Conservation (phyloP, 345 rosid species). For the Citrus unshiu region DNA sequence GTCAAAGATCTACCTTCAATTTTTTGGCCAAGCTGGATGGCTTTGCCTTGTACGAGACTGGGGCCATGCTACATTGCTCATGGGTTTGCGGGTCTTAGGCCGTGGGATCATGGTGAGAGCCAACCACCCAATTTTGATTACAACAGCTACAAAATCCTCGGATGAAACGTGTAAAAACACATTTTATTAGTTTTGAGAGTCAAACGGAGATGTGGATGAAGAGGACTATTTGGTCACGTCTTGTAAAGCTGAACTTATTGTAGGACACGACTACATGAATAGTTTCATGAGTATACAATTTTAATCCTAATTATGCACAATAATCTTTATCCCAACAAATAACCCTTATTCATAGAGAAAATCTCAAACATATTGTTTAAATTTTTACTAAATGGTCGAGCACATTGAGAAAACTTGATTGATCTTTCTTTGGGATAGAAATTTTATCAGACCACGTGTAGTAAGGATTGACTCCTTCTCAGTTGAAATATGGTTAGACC, state of each 20-base stretch:
- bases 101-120: not conserved
- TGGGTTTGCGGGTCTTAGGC: not conserved
- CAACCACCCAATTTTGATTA: not conserved
- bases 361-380: not conserved
- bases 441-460: no score
- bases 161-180: not conserved
- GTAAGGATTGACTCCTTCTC: no score
- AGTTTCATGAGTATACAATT: not conserved
- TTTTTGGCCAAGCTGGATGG: not conserved
- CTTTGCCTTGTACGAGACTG: not conserved
- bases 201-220: not conserved
- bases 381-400: not conserved
- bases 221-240: no score
- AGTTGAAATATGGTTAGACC: no score
- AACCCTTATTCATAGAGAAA: no score
- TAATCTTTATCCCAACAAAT: no score
- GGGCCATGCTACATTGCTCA: not conserved
- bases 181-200: not conserved
- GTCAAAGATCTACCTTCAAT: not conserved
- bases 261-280: no score
- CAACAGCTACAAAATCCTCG: not conserved
- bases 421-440: no score
- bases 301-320: not conserved
- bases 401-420: not conserved
- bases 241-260: no score